A percentile compares a stretch with the other conserved stretches of the same genome.
Conservation (phyloP, 345 rosid species). For the Anacardium occidentale region DNA sequence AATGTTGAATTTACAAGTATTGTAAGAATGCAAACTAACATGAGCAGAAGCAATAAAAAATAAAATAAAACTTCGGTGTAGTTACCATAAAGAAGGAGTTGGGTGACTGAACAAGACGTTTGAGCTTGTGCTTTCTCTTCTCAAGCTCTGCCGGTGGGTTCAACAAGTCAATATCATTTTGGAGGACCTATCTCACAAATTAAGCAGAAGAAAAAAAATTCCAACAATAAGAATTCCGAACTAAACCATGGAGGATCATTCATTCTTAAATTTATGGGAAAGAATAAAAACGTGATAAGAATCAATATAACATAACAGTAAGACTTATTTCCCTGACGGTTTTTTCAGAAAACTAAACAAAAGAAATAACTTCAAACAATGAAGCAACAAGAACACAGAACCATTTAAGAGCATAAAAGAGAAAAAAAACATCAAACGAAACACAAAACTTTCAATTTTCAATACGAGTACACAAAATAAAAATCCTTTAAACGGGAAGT, state of each 20-base stretch:
- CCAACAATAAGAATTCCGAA: background rate
- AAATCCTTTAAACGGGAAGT: background rate
- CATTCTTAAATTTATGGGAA: background rate
- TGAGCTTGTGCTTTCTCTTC: constrained; percentile 84
- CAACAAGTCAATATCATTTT: constrained; percentile 67
- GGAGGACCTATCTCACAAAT: constrained; percentile 45
- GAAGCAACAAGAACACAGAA: too few species aligned
- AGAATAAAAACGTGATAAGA: background rate
- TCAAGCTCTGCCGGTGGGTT: constrained; percentile 80
- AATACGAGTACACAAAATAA: background rate
- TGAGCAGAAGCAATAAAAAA: background rate
- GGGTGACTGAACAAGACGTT: constrained; percentile 73
- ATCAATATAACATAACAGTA: background rate
- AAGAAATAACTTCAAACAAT: too few species aligned
- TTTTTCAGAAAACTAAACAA: too few species aligned
- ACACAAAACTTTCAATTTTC: too few species aligned
- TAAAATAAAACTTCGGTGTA: background rate
- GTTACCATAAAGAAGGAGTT: constrained; percentile 73
- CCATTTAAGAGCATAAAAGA: too few species aligned
- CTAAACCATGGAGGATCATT: too few species aligned
- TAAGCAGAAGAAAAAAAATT: background rate
- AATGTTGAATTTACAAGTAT: background rate
- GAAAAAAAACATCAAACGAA: too few species aligned
- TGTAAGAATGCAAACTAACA: background rate
- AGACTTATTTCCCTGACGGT: too few species aligned